A percentile compares a stretch with the other conserved stretches of the same genome.
Evolutionary conservation across 1,284 basidiomycete species (phyloP).

Genomic region (Ganoderma lingzhi): DNA sequence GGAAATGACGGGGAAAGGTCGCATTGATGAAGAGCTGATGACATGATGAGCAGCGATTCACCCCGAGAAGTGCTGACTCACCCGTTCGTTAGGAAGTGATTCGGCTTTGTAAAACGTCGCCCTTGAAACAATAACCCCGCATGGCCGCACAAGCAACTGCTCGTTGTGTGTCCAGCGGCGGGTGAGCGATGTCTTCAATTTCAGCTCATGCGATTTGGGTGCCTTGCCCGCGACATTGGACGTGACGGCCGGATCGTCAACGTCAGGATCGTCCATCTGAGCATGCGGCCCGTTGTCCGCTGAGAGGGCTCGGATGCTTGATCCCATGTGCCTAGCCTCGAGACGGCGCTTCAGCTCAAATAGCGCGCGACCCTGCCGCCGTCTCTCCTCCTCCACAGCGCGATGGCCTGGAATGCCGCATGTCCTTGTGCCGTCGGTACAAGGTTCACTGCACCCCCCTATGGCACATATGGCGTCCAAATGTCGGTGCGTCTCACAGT

Average conservation of each 20-base stretch:
- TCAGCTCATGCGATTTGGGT: not conserved
- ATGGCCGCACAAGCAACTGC: slow-evolving; percentile 38
- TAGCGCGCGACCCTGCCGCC: not conserved
- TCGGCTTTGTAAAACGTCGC: slow-evolving; percentile 42
- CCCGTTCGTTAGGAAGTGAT: not conserved
- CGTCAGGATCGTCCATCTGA: not conserved
- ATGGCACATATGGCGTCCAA: not conserved
- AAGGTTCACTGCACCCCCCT: not conserved
- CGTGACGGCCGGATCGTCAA: not conserved
- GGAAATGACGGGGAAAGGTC: not conserved
- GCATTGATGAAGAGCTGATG: not conserved
- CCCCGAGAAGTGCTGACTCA: not conserved
- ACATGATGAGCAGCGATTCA: too few relatives aligned
- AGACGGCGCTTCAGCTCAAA: not conserved
- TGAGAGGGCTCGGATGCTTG: not conserved
- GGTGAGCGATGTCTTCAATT: slow-evolving; percentile 19
- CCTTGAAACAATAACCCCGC: slow-evolving; percentile 37
- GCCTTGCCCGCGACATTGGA: not conserved
- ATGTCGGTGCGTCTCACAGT: not conserved
- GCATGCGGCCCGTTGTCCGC: not conserved
- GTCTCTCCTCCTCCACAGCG: not conserved
- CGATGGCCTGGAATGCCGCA: not conserved
- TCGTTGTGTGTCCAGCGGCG: slow-evolving; percentile 43
- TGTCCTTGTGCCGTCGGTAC: not conserved
- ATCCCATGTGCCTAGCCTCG: not conserved